These are phyloP conservation scores for Metschnikowia corniflorae DNA, from an alignment of 805 yeast genomes.

Conservation along the genomic window DNA sequence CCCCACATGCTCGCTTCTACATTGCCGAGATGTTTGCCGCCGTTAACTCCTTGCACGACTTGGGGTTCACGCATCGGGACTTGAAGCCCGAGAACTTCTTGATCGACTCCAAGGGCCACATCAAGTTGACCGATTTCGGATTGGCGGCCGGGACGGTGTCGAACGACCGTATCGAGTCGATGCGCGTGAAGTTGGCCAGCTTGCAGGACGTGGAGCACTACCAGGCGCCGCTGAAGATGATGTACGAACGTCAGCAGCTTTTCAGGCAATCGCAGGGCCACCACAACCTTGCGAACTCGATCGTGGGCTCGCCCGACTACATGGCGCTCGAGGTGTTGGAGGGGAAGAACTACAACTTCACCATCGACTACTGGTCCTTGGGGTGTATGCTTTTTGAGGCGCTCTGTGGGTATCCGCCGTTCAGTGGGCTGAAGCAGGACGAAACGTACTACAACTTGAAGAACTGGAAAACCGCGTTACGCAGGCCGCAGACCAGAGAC, in stretches of 20 bases:
- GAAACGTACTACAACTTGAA: conserved; percentile 93
- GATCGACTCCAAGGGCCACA: conserved; percentile 87
- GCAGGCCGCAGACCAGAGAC: conserved; percentile 88
- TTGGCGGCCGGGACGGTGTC: conserved; percentile 95
- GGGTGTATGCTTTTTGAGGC: conserved; percentile 98
- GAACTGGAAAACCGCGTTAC: conserved; percentile 84
- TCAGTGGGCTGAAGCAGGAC: conserved; percentile 88
- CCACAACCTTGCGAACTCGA: conserved; percentile 85
- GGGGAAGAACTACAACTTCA: conserved; percentile 89
- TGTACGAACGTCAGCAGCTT: conserved; percentile 81
- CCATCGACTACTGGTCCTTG: conserved; percentile 97
- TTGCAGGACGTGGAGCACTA: conserved; percentile 70
- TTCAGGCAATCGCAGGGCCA: conserved; percentile 81
- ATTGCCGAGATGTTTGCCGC: conserved; percentile 95
- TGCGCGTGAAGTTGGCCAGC: conserved; percentile 64
- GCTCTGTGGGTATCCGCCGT: conserved; percentile 95
- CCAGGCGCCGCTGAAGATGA: conserved; percentile 61
- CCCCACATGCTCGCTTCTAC: conserved; percentile 94
- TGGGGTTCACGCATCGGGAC: conserved; percentile 96
- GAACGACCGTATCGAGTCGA: conserved; percentile 86
- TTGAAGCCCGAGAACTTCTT: conserved; percentile 92
- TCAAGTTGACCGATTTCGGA: conserved; percentile 94
- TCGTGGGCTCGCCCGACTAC: conserved; percentile 97
- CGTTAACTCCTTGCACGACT: conserved; percentile 86
- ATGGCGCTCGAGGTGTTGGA: conserved; percentile 97